Base-by-base conservation (phyloP, 768 basidiomycete species). In the Lepiota subincarnata region DNA sequence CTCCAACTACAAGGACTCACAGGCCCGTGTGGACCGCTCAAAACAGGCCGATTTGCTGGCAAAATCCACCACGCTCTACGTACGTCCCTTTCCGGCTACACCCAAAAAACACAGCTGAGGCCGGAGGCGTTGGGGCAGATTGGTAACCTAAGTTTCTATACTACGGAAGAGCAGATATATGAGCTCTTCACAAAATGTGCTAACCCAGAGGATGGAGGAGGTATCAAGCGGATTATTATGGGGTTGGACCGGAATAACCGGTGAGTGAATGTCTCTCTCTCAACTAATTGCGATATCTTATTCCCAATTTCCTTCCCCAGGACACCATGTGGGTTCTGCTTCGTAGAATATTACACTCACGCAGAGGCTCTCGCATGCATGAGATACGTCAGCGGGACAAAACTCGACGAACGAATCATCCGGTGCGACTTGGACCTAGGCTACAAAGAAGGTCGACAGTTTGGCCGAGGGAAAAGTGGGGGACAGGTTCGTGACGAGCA, bases 401-500 rank as follows among this genome's bases (percentile, higher is more conserved):
- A 98, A 73, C 84, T 99, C 18, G 97, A 99, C 70, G 97, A 99
- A 71, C 89, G 97, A 31, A 92, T 99, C 61, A 96, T 99, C 58
- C 89, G 97, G 43, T 98, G 95, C 64, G 97, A 99, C 74, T 74
- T 99, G 64, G 97, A 99, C 74, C 77, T 94, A 22, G 97, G 97
- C 5, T 99, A 98, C 71, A 85, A 85, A 64, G 97, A 99, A 65
- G 96, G 96, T 12, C 77, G 97, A 57, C 97, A 99, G 70, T 99
- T 98, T 58, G 97, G 97, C 26, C 77, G 97, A 56, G 97, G 97
- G 22, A 98, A 95, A 70, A 95, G 92, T 59, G 97, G 97, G 28
- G 97, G 97, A 2, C 95, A 97, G 76, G 89, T 95, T 48, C 81
- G 96, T 60, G 97, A 99, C 65, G 97, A 99, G 65, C 97, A 97